Evolutionary conservation across 2,329 filamentous ascomycete genomes (phyloP).

Genomic region (Aspergillus neotritici): DNA sequence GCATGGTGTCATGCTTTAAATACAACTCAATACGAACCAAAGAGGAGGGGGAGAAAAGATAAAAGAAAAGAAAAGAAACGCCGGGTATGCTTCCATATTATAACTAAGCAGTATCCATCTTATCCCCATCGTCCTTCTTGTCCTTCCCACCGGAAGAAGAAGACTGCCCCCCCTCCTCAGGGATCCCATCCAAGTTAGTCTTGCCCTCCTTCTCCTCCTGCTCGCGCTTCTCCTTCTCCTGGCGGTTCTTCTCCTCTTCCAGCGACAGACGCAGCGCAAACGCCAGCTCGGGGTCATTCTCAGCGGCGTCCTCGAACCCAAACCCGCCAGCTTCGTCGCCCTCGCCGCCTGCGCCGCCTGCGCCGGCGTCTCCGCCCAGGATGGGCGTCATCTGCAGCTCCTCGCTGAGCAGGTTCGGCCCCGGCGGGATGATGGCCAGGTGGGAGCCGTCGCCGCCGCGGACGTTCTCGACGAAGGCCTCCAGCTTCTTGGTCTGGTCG

Average conservation of each 20-base stretch:
- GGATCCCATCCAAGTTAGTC: conserved; percentile 71
- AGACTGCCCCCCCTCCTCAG: conserved; percentile 67
- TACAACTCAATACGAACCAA: conserved; percentile 10
- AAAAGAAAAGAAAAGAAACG: conserved; percentile 22
- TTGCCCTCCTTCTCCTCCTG: conserved; percentile 68
- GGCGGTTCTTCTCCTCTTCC: conserved; percentile 93
- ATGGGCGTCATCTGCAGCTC: conserved; percentile 86
- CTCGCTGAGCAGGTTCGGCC: conserved; percentile 86
- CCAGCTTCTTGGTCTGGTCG: conserved; percentile 81
- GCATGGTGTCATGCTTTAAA: conserved; percentile 9
- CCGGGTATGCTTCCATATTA: conserved; percentile 33
- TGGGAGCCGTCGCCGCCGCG: conserved; percentile 88
- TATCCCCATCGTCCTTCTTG: conserved; percentile 59
- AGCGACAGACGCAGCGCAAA: conserved; percentile 94
- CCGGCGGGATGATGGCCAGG: conserved; percentile 83
- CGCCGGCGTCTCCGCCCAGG: conserved; percentile 70
- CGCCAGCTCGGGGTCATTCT: conserved; percentile 82
- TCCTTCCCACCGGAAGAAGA: conserved; percentile 56
- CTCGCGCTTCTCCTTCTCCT: conserved; percentile 76
- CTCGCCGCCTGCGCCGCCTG: conserved; percentile 41
- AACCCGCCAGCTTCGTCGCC: conserved; percentile 54
- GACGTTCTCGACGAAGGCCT: conserved; percentile 87
- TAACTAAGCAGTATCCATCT: conserved; percentile 81
- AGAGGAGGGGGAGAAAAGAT: conserved; percentile 15
- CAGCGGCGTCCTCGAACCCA: conserved; percentile 78